Conservation (phyloP, 176 grass and related monocot genomes). For the Aegilops umbellulata region DNA sequence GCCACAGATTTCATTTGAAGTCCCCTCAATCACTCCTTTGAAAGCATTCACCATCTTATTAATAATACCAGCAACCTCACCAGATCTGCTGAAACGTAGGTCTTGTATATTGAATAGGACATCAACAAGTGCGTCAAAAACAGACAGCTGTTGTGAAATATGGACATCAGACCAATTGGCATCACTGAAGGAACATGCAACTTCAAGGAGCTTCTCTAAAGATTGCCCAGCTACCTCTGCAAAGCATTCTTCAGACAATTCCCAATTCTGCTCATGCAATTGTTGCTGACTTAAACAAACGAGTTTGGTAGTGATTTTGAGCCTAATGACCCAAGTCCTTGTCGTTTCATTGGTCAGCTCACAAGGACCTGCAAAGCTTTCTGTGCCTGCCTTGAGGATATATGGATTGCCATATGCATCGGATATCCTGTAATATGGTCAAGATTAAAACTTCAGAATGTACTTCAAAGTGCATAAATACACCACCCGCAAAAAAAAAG, state of each 20-base stretch:
- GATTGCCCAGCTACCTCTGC: neutral
- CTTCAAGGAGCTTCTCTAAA: neutral
- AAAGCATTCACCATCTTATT: neutral
- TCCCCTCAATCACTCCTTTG: neutral
- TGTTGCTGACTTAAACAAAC: neutral
- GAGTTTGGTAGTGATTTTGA: neutral
- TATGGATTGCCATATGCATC: neutral
- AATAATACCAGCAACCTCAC: neutral
- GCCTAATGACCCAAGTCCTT: neutral
- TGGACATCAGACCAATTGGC: neutral
- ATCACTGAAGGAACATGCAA: neutral
- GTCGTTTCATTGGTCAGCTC: neutral
- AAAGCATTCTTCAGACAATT: neutral
- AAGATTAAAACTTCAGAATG: neutral
- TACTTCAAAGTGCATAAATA: neutral
- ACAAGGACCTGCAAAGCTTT: neutral
- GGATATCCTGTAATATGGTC: neutral
- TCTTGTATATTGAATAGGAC: neutral
- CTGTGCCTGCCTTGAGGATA: neutral
- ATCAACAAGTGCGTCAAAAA: neutral
- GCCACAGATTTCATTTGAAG: neutral
- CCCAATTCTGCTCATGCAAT: neutral
- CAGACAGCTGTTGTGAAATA: neutral
- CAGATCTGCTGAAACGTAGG: neutral
- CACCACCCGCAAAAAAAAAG: too few relatives aligned